Conservation (phyloP, 495 filamentous ascomycete species). For the Articulospora tetracladia region DNA sequence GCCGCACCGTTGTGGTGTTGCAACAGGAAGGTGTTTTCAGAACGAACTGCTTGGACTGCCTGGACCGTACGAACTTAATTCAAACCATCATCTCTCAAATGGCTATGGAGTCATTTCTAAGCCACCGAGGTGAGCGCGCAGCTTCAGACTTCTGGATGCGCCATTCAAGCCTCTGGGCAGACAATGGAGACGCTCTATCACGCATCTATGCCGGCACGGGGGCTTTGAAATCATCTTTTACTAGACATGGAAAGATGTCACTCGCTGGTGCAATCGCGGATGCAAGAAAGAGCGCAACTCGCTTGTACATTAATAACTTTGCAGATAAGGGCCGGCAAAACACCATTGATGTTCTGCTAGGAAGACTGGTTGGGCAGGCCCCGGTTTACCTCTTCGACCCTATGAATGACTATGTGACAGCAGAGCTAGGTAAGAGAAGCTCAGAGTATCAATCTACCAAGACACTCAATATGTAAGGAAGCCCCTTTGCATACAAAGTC, state of each 20-base stretch:
- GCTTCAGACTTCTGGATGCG: conserved; percentile 81
- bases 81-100: conserved; percentile 93
- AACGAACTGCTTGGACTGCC: conserved; percentile 93
- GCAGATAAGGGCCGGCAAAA: conserved; percentile 88
- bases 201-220: conserved; percentile 97
- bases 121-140: conserved; percentile 52
- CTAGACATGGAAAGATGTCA: conserved; percentile 94
- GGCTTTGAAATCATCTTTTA: conserved; percentile 92
- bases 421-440: conserved; percentile 64
- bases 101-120: conserved; percentile 60
- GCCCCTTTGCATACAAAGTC: conserved; percentile 10
- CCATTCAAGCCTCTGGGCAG: conserved; percentile 94
- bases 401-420: conserved; percentile 80
- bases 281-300: conserved; percentile 86
- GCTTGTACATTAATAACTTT: conserved; percentile 96
- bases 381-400: conserved; percentile 89
- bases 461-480: conserved; percentile 39
- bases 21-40: conserved; percentile 94
- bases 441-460: conserved; percentile 45
- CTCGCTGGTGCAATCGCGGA: conserved; percentile 92
- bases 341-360: conserved; percentile 89
- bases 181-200: conserved; percentile 92
- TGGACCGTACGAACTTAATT: conserved; percentile 93
- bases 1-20: conserved; percentile 63
- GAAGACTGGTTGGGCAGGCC: conserved; percentile 74